phyloP scores from a whole-genome alignment of 345 rosid genomes.

The Erucastrum elatum region DNA sequence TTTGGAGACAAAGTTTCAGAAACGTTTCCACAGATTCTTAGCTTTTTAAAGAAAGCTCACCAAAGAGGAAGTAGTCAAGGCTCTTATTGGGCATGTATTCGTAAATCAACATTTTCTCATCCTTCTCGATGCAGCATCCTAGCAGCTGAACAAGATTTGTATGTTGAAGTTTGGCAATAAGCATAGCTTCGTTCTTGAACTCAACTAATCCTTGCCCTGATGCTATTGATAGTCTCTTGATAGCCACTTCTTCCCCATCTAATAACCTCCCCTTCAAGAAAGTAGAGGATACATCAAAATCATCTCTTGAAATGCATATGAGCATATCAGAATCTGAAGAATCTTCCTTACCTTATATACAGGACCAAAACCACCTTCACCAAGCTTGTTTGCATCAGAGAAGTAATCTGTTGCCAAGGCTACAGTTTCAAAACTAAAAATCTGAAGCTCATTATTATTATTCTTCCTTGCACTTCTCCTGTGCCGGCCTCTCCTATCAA shows the following conservation, averaged over 20 bases:
- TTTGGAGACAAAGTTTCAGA: neutral
- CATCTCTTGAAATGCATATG: too few species aligned
- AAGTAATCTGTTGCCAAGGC: neutral
- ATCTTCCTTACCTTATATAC: neutral
- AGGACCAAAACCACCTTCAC: conserved; percentile 2
- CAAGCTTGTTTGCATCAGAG: neutral
- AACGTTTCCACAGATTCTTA: neutral
- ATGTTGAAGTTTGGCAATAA: neutral
- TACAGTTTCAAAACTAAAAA: neutral
- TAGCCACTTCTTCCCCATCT: neutral
- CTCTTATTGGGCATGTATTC: neutral
- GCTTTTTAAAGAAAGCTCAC: neutral
- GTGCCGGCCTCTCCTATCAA: neutral
- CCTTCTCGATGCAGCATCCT: neutral
- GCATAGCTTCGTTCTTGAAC: conserved; percentile 1
- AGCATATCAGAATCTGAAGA: too few species aligned
- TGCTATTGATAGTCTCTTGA: neutral
- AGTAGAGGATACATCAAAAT: neutral
- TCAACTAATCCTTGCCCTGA: neutral
- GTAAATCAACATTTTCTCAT: neutral
- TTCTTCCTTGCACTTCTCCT: neutral
- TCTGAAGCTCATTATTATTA: neutral
- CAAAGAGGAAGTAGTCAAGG: neutral
- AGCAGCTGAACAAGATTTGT: neutral
- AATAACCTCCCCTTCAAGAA: neutral